phyloP scores from a whole-genome alignment of 2,329 filamentous ascomycete species.

The Drechslerella coelobrocha region DNA sequence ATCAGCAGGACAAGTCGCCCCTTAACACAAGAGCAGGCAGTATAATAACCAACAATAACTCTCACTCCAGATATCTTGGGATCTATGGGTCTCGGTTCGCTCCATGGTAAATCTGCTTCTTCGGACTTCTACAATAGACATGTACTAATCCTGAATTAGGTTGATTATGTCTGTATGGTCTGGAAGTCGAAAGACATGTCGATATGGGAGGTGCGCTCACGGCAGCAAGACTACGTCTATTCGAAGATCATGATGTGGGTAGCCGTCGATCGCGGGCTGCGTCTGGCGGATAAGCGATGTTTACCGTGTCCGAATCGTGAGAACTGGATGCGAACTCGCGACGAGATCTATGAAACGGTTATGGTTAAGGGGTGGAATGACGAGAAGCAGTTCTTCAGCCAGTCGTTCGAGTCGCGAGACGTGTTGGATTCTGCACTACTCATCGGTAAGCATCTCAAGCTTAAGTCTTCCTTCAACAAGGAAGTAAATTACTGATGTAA shows the following conservation, averaged over 20 bases:
- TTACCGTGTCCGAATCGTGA: slow-evolving; percentile 74
- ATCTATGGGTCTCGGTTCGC: slow-evolving; percentile 75
- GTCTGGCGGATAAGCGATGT: slow-evolving; percentile 75
- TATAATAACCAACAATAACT: not conserved
- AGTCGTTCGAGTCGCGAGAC: slow-evolving; percentile 75
- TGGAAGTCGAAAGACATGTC: slow-evolving; percentile 75
- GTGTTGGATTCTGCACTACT: slow-evolving; percentile 68
- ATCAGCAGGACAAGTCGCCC: not conserved
- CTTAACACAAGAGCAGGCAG: not conserved
- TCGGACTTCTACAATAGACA: slow-evolving; percentile 4
- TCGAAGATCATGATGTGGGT: slow-evolving; percentile 87
- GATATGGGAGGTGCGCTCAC: slow-evolving; percentile 80
- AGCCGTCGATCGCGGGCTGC: slow-evolving; percentile 75
- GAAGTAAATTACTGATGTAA: too few relatives aligned
- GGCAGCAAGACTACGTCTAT: slow-evolving; percentile 79
- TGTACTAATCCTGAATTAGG: slow-evolving; percentile 51
- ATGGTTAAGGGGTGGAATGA: slow-evolving; percentile 80
- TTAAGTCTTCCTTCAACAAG: too few relatives aligned
- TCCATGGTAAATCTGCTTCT: slow-evolving; percentile 65
- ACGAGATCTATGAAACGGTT: slow-evolving; percentile 74
- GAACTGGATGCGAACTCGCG: slow-evolving; percentile 71
- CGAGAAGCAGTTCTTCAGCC: slow-evolving; percentile 73
- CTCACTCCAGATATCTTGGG: slow-evolving; percentile 65
- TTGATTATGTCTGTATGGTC: slow-evolving; percentile 73
- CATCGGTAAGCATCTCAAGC: slow-evolving; percentile 22